phyloP scores from a whole-genome alignment of 768 basidiomycete genomes.

The Lactarius akahatsu region DNA sequence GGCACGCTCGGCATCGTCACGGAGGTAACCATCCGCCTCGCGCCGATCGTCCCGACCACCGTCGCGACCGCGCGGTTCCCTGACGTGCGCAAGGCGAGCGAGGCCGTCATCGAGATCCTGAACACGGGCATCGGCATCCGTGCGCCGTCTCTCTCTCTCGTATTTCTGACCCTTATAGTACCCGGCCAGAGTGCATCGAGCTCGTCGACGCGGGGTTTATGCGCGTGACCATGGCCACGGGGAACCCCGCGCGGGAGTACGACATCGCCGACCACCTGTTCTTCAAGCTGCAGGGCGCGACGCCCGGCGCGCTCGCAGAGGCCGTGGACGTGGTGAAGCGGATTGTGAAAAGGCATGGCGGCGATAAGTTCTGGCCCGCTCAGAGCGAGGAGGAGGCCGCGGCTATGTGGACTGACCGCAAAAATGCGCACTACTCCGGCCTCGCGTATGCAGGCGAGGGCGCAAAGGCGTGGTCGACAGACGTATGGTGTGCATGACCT shows the following conservation, averaged over 20 bases:
- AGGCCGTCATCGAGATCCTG: slow-evolving; percentile 70
- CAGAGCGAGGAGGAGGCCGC: too few species aligned
- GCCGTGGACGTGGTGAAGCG: slow-evolving; percentile 57
- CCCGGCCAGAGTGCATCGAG: slow-evolving; percentile 42
- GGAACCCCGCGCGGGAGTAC: slow-evolving; percentile 38
- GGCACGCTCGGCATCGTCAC: slow-evolving; percentile 86
- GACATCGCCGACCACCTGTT: slow-evolving; percentile 60
- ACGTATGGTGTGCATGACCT: too few species aligned
- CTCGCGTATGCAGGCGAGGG: too few species aligned
- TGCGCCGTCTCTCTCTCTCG: slow-evolving; percentile 39
- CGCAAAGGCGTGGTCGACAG: too few species aligned
- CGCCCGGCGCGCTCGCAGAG: slow-evolving; percentile 56
- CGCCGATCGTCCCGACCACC: slow-evolving; percentile 78
- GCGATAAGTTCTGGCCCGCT: slow-evolving; percentile 52
- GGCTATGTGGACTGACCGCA: too few species aligned
- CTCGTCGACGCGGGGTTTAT: slow-evolving; percentile 49
- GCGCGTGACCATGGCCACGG: slow-evolving; percentile 56
- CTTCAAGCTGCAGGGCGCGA: slow-evolving; percentile 83
- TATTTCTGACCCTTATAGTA: too few species aligned
- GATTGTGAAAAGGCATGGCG: slow-evolving; percentile 65
- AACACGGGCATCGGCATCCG: slow-evolving; percentile 75
- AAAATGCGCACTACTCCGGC: too few species aligned
- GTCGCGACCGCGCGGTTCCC: slow-evolving; percentile 84
- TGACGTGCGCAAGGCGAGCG: slow-evolving; percentile 67
- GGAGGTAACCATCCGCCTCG: slow-evolving; percentile 76